Percentiles rank a stretch among this genome's conserved stretches.
These are phyloP conservation scores for Gnetum montanum DNA, from an alignment of 75 land plant species.

Conservation along the genomic window DNA sequence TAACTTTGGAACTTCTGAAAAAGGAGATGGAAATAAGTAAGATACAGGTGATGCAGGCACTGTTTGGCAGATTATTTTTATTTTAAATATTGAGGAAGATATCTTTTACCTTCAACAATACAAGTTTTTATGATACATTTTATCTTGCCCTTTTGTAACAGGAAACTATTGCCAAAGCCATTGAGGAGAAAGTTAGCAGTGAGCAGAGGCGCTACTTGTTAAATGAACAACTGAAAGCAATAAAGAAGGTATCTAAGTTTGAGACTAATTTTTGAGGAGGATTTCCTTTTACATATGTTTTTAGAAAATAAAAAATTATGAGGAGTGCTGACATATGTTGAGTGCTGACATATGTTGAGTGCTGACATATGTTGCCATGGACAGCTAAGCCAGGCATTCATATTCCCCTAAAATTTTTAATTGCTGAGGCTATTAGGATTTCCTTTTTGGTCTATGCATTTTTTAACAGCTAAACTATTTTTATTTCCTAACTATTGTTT, in stretches of 20 bases:
- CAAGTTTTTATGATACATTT: too few species aligned
- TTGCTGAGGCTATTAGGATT: too few species aligned
- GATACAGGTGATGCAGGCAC: slow-evolving; percentile 67
- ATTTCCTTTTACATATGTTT: neutral
- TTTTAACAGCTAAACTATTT: too few species aligned
- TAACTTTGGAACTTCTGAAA: slow-evolving; percentile 76
- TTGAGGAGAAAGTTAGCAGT: slow-evolving; percentile 96
- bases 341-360: too few species aligned
- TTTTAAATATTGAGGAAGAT: too few species aligned
- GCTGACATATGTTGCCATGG: too few species aligned
- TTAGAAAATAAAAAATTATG: neutral
- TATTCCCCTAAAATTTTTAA: too few species aligned
- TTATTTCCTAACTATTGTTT: too few species aligned
- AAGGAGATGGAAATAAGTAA: slow-evolving; percentile 94
- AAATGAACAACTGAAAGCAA: slow-evolving; percentile 97
- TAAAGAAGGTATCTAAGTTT: slow-evolving; percentile 69
- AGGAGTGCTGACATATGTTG: neutral
- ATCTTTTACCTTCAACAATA: too few species aligned
- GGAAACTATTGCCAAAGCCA: slow-evolving; percentile 97
- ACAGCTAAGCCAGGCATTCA: too few species aligned
- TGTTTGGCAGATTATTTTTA: neutral
- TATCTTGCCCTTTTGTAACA: slow-evolving; percentile 11
- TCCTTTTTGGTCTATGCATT: too few species aligned
- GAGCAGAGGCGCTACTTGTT: slow-evolving; percentile 90
- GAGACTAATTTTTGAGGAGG: neutral